Evolutionary conservation across 2,329 filamentous ascomycete genomes (phyloP), one percentile per base, ranked within the genome.

Genomic region (Penicillium crustosum): DNA sequence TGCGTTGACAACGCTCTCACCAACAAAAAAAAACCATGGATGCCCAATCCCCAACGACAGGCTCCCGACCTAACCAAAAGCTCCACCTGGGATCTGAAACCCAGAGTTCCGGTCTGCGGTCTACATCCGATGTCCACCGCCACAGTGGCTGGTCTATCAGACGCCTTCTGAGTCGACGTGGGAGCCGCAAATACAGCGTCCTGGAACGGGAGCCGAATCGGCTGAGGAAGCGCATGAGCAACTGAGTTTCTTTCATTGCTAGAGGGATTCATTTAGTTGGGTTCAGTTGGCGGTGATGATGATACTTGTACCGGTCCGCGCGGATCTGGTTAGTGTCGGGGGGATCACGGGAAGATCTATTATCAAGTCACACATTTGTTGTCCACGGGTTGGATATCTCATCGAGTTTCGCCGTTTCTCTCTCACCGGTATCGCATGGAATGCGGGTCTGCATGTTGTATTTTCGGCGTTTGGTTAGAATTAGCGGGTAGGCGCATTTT

Each of bases 171-270:
- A 62, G 61, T 43, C 57, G 62, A 47, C 64, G 61, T n/a, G 44
- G 59, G 21, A 66, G 60, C 45, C 60, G 63, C 42, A 53, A 58
- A 36, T 67, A 67, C 60, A 54, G 52, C 21, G 60, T 67, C 6
- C 35, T 67, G 36, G 65, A 67, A 29, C 60, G 65, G 23, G 63
- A 67, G 49, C 63, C 65, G 35, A 67, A 67, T 63, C 62, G 65
- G 25, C 27, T 67, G 49, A 50, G 63, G 43, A 67, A 67, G 63
- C 64, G 65, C 55, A 57, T 60, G 53, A 60, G 54, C 51, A 29
- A 51, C 27, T 62, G 45, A 66, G 31, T 12, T 27, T 29, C 41
- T 33, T 36, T 13, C 8, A 17, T 9, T 7, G 25, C 19, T 27
- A 12, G 25, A 44, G 17, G 3, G 10, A 44, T n/a, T 31, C 10